These are phyloP conservation scores for Cytospora schulzeri DNA, from an alignment of 2,329 filamentous ascomycete species.

Conservation along the genomic window DNA sequence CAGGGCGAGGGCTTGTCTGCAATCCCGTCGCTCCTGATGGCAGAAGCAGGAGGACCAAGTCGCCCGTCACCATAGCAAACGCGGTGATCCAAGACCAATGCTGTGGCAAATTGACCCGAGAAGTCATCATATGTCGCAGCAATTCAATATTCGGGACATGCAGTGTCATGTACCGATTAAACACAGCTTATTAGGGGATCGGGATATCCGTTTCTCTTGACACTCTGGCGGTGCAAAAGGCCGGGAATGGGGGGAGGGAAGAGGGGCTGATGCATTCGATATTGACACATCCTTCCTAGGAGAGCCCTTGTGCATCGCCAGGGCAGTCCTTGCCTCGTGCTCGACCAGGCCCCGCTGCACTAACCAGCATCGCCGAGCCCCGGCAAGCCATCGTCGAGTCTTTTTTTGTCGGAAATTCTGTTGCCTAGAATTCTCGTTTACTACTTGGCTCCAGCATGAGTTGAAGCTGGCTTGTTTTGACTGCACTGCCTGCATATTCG, in stretches of 20 bases:
- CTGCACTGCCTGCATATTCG: not conserved
- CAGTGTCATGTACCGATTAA: not conserved
- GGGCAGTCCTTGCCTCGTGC: constrained; percentile 2
- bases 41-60: not conserved
- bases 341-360: not conserved
- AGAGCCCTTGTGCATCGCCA: not conserved
- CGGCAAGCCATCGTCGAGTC: not conserved
- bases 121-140: not conserved
- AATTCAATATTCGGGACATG: not conserved
- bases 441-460: not conserved
- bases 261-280: not conserved
- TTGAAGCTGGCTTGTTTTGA: not conserved
- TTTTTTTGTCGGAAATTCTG: constrained; percentile 15
- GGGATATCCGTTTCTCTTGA: too few species aligned
- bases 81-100: not conserved
- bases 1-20: not conserved
- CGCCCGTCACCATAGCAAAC: not conserved
- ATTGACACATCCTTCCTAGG: not conserved
- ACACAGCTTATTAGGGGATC: too few species aligned
- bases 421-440: constrained; percentile 15
- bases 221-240: not conserved
- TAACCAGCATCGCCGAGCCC: not conserved
- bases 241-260: too few species aligned
- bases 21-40: not conserved
- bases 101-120: not conserved